Percentiles rank a stretch among this genome's conserved stretches.
These are phyloP conservation scores for Pythium aphanidermatum DNA, from an alignment of 352 stramenopile genomes.

Conservation along the genomic window DNA sequence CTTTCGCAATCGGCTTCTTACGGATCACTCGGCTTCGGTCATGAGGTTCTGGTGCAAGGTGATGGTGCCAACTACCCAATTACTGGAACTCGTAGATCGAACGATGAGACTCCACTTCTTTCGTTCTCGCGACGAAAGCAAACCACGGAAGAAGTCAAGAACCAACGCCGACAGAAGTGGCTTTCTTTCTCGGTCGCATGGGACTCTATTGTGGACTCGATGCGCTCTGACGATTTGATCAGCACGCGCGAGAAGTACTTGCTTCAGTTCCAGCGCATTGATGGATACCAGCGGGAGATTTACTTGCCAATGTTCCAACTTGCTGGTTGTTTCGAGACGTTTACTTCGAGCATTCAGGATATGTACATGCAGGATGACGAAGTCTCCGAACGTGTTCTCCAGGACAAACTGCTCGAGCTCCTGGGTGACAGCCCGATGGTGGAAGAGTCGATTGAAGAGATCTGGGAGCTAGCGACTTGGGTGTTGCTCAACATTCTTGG, in stretches of 20 bases:
- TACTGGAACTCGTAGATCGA: conserved; percentile 5
- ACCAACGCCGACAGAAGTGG: conserved; percentile 96
- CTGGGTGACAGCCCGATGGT: conserved; percentile 76
- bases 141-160: conserved; percentile 71
- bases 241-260: conserved; percentile 83
- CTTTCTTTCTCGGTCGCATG: conserved; percentile 97
- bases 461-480: conserved; percentile 96
- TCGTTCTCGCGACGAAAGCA: conserved; percentile 86
- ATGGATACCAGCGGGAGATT: conserved; percentile 96
- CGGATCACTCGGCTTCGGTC: conserved; percentile 23
- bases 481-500: conserved; percentile 94
- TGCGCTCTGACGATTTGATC: conserved; percentile 90
- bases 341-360: conserved; percentile 68
- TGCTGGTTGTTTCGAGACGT: conserved; percentile 94
- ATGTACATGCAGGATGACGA: conserved; percentile 58
- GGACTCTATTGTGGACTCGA: conserved; percentile 97
- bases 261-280: conserved; percentile 95
- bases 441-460: conserved; percentile 92
- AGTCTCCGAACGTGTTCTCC: conserved; percentile 62
- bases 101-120: conserved; percentile 69
- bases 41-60: conserved; percentile 26
- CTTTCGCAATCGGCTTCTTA: conserved; percentile 20
- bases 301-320: conserved; percentile 98
- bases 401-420: conserved; percentile 81
- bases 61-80: conserved; percentile 20